These are phyloP conservation scores for Grigorovia yakushimaensis DNA, from an alignment of 805 yeast genomes.

Conservation along the genomic window DNA sequence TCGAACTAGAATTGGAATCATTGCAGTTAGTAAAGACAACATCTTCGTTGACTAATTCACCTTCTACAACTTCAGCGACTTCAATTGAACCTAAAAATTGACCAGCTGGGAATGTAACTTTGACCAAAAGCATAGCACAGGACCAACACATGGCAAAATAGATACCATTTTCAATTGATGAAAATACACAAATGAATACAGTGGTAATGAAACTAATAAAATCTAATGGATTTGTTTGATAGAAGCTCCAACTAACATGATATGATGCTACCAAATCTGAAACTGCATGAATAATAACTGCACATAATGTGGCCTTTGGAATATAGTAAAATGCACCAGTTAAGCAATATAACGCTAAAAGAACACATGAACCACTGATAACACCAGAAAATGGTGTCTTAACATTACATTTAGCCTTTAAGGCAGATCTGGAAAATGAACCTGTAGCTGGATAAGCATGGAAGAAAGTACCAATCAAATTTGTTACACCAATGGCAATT, in stretches of 20 bases:
- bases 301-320: constrained; percentile 80
- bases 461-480: constrained; percentile 85
- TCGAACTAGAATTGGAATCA: neutral
- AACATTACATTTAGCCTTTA: constrained; percentile 91
- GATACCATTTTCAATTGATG: constrained; percentile 79
- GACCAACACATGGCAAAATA: constrained; percentile 87
- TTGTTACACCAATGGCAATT: constrained; percentile 86
- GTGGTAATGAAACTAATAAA: constrained; percentile 62
- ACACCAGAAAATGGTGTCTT: constrained; percentile 90
- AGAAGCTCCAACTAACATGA: constrained; percentile 56
- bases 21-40: constrained; percentile 1
- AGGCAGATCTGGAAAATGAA: constrained; percentile 88
- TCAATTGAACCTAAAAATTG: constrained; percentile 70
- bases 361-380: constrained; percentile 80
- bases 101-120: constrained; percentile 73
- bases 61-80: constrained; percentile 62
- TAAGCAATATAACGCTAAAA: constrained; percentile 75
- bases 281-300: constrained; percentile 89
- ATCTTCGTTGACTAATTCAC: constrained; percentile 32
- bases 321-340: constrained; percentile 80
- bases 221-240: constrained; percentile 68
- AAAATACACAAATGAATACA: constrained; percentile 63
- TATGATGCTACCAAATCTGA: constrained; percentile 71
- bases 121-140: constrained; percentile 59
- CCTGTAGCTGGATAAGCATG: constrained; percentile 94